Percentiles rank a stretch among this genome's conserved stretches.
phyloP scores from a whole-genome alignment of 2,329 filamentous ascomycete species.

The Fusarium ambrosium region DNA sequence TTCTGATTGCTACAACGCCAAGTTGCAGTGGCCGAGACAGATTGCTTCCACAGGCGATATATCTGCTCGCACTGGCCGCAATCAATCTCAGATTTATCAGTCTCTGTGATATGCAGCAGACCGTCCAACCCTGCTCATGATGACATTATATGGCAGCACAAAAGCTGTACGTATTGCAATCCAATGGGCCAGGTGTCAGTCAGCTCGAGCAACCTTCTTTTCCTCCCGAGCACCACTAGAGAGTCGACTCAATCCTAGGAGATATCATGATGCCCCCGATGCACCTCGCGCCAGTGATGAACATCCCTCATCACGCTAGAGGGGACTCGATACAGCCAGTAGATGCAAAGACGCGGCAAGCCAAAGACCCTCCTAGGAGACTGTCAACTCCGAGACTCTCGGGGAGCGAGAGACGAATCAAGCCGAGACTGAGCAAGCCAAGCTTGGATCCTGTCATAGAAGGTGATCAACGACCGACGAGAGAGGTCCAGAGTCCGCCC shows the following conservation, averaged over 20 bases:
- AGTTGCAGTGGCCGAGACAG: slow-evolving; percentile 11
- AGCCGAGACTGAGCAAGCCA: slow-evolving; percentile 34
- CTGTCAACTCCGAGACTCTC: slow-evolving; percentile 14
- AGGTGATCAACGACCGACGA: slow-evolving; percentile 38
- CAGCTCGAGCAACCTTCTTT: neutral
- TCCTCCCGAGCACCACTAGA: neutral
- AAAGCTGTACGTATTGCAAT: neutral
- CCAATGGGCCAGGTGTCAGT: neutral
- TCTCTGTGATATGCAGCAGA: neutral
- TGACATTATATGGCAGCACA: neutral
- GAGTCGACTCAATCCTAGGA: neutral
- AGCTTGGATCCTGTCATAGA: slow-evolving; percentile 50
- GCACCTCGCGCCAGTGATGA: slow-evolving; percentile 33
- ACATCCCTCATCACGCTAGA: slow-evolving; percentile 17
- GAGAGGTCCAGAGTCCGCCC: slow-evolving; percentile 28
- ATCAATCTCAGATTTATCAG: neutral
- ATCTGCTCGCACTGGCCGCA: neutral
- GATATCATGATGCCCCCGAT: neutral
- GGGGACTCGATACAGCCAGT: neutral
- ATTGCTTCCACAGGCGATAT: slow-evolving; percentile 10
- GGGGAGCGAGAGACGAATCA: slow-evolving; percentile 36
- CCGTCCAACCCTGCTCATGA: neutral
- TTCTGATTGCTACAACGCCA: neutral
- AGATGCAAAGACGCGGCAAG: slow-evolving; percentile 18
- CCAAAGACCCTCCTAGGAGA: slow-evolving; percentile 5